Evolutionary conservation across 2,329 filamentous ascomycete species (phyloP), one percentile per base, ranked within the genome.

Genomic region (Teratosphaeriaceae sp.): DNA sequence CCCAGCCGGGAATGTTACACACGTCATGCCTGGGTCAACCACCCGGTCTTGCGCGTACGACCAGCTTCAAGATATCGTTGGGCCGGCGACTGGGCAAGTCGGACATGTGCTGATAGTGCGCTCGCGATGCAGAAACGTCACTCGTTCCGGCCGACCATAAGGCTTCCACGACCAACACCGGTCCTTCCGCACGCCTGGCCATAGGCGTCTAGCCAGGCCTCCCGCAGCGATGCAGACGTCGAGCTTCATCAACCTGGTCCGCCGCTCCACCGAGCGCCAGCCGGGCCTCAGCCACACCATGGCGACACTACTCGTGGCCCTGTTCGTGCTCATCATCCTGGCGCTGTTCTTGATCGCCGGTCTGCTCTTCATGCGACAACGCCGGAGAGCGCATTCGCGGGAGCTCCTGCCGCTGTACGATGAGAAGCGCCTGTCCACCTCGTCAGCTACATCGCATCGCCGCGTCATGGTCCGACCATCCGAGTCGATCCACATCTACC

Each of bases 271-370:
- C 50, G 56, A 59, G 43, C 53, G 56, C 48, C 55, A 65, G 19
- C 54, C 67, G 67, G 45, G 68, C 71, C 55, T 84, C 54, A 78
- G 72, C 48, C 67, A 69, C 27, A 74, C 76, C 35, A 80, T 85
- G 69, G 73, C 89, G 63, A 81, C 87, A 60, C 78, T 94, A 33
- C 71, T 95, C 62, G 84, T 94, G 56, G 76, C 79, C 45, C 76
- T 97, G 43, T 73, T 97, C 54, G 81, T 82, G 50, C 73, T 98
- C 35, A 71, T 90, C 55, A 78, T 94, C 55, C 66, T 90, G 56
- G 80, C 76, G 47, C 72, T 94, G 22, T 61, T 82, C 37, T 72
- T 88, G 45, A 71, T 84, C 41, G 80, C 78, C 45, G 70, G 75
- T 21, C 79, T 96, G 39, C 70, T 90, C 52, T 66, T 87, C 60